These are phyloP conservation scores for Saccharomycopsis sp. DNA, from an alignment of 805 yeast genomes.

Conservation along the genomic window DNA sequence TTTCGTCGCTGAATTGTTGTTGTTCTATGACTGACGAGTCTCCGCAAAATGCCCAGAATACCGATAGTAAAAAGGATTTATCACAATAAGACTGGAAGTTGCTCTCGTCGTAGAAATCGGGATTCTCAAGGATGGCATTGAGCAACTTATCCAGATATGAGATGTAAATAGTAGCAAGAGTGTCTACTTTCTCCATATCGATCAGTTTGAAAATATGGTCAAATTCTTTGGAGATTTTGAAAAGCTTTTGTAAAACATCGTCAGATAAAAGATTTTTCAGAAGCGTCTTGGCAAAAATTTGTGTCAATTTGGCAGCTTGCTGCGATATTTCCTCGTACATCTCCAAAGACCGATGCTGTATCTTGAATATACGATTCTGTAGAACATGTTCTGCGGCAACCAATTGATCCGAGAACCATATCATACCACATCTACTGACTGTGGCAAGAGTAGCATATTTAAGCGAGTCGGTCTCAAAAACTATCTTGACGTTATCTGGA, in stretches of 20 bases:
- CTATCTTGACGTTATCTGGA: slow-evolving; percentile 53
- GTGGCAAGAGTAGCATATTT: slow-evolving; percentile 82
- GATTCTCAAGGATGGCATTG: slow-evolving; percentile 22
- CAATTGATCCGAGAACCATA: slow-evolving; percentile 51
- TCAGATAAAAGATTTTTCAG: neutral
- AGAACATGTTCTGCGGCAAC: slow-evolving; percentile 21
- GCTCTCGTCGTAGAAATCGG: slow-evolving; percentile 27
- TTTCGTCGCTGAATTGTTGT: slow-evolving; percentile 24
- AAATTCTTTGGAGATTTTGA: slow-evolving; percentile 26
- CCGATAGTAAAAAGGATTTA: slow-evolving; percentile 30
- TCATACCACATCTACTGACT: slow-evolving; percentile 84
- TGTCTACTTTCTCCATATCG: slow-evolving; percentile 30
- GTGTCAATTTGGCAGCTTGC: neutral
- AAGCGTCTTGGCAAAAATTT: neutral
- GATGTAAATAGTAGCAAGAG: slow-evolving; percentile 36
- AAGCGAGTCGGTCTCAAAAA: slow-evolving; percentile 72
- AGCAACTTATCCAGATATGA: slow-evolving; percentile 31
- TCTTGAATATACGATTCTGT: neutral
- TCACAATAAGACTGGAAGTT: slow-evolving; percentile 26
- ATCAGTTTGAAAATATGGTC: slow-evolving; percentile 50
- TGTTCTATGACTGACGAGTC: slow-evolving; percentile 30
- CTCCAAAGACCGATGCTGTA: neutral
- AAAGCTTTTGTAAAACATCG: slow-evolving; percentile 22
- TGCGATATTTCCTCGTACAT: neutral
- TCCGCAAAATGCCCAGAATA: slow-evolving; percentile 33